These are phyloP conservation scores for Staphylotrichum tortipilum DNA, from an alignment of 495 filamentous ascomycete species.

Conservation along the genomic window DNA sequence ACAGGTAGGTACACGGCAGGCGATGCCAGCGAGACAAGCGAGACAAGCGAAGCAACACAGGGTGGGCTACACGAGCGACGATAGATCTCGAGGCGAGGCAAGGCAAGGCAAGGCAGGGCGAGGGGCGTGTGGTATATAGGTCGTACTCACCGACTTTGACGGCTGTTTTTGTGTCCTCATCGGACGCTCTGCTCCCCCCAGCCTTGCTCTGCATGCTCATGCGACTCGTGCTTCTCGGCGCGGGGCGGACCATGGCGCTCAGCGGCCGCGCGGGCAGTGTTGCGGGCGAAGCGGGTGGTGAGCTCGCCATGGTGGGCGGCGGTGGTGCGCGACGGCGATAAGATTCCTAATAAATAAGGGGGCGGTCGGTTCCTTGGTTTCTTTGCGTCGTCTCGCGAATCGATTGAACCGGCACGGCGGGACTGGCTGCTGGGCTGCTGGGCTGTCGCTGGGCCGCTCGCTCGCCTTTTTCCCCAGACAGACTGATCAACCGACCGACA, in stretches of 20 bases:
- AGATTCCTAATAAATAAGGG: too few relatives aligned
- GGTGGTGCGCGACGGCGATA: too few relatives aligned
- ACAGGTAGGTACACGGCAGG: too few relatives aligned
- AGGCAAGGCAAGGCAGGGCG: too few relatives aligned
- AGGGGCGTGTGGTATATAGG: conserved; percentile 5
- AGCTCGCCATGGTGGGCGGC: conserved; percentile 43
- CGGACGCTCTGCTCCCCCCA: conserved; percentile 78
- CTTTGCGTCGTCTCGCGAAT: too few relatives aligned
- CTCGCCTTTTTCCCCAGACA: not conserved
- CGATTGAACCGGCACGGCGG: conserved; percentile 12
- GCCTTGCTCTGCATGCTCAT: conserved; percentile 78
- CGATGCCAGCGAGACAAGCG: too few relatives aligned
- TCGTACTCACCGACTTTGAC: conserved; percentile 92
- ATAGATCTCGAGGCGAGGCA: too few relatives aligned
- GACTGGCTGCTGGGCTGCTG: too few relatives aligned
- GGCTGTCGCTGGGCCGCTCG: too few relatives aligned
- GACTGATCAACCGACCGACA: too few relatives aligned
- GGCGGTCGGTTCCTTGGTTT: not conserved
- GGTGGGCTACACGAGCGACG: too few relatives aligned
- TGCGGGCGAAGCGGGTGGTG: conserved; percentile 46
- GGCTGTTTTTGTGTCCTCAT: conserved; percentile 91
- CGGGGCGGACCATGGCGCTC: conserved; percentile 76
- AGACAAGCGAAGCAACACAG: too few relatives aligned
- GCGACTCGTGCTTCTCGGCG: conserved; percentile 73
- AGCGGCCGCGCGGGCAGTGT: conserved; percentile 58